Conservation (phyloP, 108 stramenopile genomes). For the Mediolabrus comicus region DNA sequence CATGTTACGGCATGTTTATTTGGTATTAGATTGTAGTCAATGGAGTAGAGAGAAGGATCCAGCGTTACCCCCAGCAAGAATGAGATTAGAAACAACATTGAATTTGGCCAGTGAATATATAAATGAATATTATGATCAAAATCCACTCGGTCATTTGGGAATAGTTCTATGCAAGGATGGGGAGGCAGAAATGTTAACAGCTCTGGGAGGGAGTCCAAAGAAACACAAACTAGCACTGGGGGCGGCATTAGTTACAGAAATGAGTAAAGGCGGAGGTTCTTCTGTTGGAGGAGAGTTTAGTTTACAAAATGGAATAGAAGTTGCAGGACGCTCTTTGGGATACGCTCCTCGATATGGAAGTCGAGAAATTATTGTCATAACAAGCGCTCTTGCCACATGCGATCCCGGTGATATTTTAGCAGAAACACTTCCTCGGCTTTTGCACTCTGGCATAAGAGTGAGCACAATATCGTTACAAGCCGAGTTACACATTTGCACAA, state of each 20-base stretch:
- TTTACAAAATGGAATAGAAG: conserved; percentile 88
- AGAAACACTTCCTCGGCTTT: conserved; percentile 68
- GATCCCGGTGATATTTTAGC: conserved; percentile 79
- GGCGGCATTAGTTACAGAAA: conserved; percentile 46
- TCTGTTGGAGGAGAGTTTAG: conserved; percentile 73
- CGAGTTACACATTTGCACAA: conserved; percentile 81
- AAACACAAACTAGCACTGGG: conserved; percentile 69
- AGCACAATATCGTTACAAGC: conserved; percentile 69
- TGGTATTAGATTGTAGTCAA: conserved; percentile 72
- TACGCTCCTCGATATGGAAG: conserved; percentile 80
- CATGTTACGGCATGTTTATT: conserved; percentile 84
- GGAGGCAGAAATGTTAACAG: conserved; percentile 81
- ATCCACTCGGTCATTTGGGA: conserved; percentile 83
- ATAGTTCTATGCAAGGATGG: conserved; percentile 68
- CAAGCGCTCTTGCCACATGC: conserved; percentile 70
- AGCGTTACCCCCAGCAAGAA: conserved; percentile 58
- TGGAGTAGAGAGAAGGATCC: conserved; percentile 77
- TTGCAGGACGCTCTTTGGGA: conserved; percentile 83
- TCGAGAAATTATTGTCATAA: conserved; percentile 79
- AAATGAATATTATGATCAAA: conserved; percentile 82
- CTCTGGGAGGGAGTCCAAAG: conserved; percentile 58
- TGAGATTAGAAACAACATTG: conserved; percentile 62
- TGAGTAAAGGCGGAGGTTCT: conserved; percentile 42
- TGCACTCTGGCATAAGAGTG: conserved; percentile 68
- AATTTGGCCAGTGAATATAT: conserved; percentile 61